Base-by-base conservation (phyloP, 139 green algal genomes). In the Raphidocelis subcapitata region DNA sequence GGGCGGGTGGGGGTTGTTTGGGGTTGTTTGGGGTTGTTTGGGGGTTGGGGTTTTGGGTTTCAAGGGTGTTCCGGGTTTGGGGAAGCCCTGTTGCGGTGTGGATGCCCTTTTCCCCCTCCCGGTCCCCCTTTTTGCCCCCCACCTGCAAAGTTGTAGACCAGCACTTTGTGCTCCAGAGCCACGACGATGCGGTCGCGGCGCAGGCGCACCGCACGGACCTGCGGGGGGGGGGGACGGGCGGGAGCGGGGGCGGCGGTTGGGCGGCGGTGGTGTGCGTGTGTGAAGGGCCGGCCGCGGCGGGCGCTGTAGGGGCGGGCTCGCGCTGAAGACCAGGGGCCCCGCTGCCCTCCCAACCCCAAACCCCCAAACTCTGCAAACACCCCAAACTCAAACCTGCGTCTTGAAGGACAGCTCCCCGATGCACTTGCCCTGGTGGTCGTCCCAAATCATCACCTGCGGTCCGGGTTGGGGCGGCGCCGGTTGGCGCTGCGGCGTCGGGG, bases 141-240 rank as follows among this genome's bases (percentile, higher is more conserved):
- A 49, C 98, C 94, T 1, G 87, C 87, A 75, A 99, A 98, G 79
- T 98, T 95, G 82, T 99, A 99, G 2, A 98, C 83, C 46, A 95
- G 85, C 37, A 93, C 86, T 65, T 96, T 97, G 81, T 96, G 91
- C 87, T 98, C 95, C 69, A 98, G 80, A 3, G 90, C 93, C 15
- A 99, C 95, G 1, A 96, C 93, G 14, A 99, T 93, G 28, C 88
- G 81, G 83, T 99, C 93, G 1, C 93, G 81, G 18, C 95, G 82
- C 62, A 99, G 73, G 44, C 84, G 78, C 56, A 99, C 94, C 0
- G 87, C 83, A 0, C 91, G 86, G 4, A 97, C 92, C 89, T 94
- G 83, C 35, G 71, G 2, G 21, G 44, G 23, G 32, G 23, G 21
- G 31, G 24, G 12, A 59, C 16, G 52, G n/a, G 21, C 12, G 44